Conservation (phyloP, 2,329 filamentous ascomycete genomes). For the Fusarium nodosum region DNA sequence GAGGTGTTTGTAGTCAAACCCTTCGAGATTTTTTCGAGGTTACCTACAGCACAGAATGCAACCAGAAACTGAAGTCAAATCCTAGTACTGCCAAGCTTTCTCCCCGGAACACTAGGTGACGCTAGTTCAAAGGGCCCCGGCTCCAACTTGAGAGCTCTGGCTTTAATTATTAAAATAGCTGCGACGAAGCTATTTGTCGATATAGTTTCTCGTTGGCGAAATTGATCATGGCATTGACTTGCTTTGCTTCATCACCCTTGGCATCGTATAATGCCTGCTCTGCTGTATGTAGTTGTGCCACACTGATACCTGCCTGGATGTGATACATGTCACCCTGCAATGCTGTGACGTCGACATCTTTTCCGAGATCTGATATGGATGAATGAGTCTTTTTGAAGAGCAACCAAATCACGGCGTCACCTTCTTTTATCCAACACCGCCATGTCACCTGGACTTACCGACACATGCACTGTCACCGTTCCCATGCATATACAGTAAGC, state of each 20-base stretch:
- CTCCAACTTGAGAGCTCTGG: constrained; percentile 22
- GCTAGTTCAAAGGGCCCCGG: constrained; percentile 33
- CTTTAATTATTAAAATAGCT: constrained; percentile 21
- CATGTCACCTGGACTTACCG: constrained; percentile 14
- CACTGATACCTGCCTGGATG: constrained; percentile 9
- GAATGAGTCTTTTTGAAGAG: not conserved
- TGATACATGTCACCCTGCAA: constrained; percentile 21
- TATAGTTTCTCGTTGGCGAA: constrained; percentile 4
- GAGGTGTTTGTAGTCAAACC: not conserved
- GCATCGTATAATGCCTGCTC: constrained; percentile 10
- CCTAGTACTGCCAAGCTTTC: constrained; percentile 46
- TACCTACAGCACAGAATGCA: constrained; percentile 22
- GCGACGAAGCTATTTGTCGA: constrained; percentile 5
- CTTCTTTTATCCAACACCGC: constrained; percentile 16
- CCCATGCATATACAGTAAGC: not conserved
- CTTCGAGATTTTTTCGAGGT: constrained; percentile 12
- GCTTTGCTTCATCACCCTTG: not conserved
- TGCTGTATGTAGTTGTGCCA: constrained; percentile 3
- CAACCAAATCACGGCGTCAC: not conserved
- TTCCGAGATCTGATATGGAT: constrained; percentile 22
- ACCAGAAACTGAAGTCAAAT: constrained; percentile 22
- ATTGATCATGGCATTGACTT: not conserved
- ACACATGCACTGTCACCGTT: constrained; percentile 5
- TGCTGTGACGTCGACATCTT: constrained; percentile 13
- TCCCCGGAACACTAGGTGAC: constrained; percentile 34